Base-by-base conservation (phyloP, 768 basidiomycete species). In the Russula lepida region DNA sequence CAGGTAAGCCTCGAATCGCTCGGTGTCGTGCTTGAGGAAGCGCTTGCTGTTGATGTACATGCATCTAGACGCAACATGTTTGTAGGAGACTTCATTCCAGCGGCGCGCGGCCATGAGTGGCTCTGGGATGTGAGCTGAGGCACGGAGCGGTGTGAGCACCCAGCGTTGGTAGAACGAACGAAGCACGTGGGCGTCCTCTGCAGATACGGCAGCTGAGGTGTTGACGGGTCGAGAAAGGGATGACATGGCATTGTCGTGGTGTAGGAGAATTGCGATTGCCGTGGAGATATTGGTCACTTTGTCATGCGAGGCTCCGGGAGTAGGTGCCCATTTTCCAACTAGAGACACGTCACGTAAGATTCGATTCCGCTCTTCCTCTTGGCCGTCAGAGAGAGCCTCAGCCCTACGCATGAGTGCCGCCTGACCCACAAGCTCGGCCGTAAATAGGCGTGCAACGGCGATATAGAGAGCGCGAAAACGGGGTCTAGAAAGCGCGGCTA, bases 241-340 rank as follows among this genome's bases (percentile, higher is more conserved):
- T 13, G 33, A 12, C 12, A 60, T 56, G 25, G 71, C 66, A 7
- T 76, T 74, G 0, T 71, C 67, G 4, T 73, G 70, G 63, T 78
- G 78, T 15, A 89, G 74, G 52, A 84, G 76, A 17, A 81, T 72
- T 15, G 76, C 73, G 47, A 89, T 79, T 39, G 86, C 85, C 0
- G 86, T 84, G 5, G 82, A 70, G 64, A 89, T 82, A 69, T 85
- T 84, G 3, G 83, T 84, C 58, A 78, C 73, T 11, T 80, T 77
- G 66, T 89, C 88, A 58, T 88, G 86, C 4, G 82, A 76, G 3
- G 75, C 73, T 4, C 70, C 76, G 13, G 83, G 81, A 2, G 81
- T 80, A 0, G 88, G 86, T 0, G 85, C 86, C 86, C 86, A 89
- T 70, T 89, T 90, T 1, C 78, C 77, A 1, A 79, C 84, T 17